Evolutionary conservation across 441 rosid species (phyloP).

Genomic region (Aleurites moluccanus): DNA sequence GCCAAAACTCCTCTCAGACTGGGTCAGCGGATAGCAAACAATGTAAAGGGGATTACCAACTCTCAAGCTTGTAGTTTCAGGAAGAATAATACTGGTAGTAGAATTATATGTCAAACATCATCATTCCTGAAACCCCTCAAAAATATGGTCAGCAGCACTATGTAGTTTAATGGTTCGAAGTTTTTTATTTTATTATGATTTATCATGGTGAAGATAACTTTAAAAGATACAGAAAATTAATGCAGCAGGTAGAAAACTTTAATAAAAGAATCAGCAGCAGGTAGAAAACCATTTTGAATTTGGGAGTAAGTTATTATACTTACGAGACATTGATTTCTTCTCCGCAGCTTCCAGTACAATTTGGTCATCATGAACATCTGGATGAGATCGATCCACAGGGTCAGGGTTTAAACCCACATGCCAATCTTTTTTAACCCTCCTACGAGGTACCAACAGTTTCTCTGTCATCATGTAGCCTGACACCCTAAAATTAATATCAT

Average conservation of each 20-base stretch:
- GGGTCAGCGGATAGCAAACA: neutral
- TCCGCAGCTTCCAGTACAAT: conserved; percentile 64
- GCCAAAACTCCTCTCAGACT: neutral
- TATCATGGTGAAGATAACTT: neutral
- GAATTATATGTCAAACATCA: neutral
- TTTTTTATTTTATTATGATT: neutral
- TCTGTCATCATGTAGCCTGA: conserved; percentile 98
- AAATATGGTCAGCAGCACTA: neutral
- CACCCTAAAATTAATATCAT: conserved; percentile 48
- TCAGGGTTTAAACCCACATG: conserved; percentile 79
- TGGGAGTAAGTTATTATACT: conserved; percentile 28
- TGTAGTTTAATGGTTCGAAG: neutral
- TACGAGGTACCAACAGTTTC: conserved; percentile 88
- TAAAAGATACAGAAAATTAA: neutral
- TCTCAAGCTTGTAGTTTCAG: neutral
- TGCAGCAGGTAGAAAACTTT: neutral
- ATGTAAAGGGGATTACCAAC: neutral
- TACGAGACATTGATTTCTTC: conserved; percentile 48
- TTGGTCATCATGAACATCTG: conserved; percentile 79
- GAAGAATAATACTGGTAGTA: neutral
- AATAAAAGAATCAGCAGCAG: neutral
- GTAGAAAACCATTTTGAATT: conserved; percentile 9
- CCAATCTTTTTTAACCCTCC: conserved; percentile 90
- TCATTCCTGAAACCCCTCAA: neutral
- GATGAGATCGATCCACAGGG: conserved; percentile 93